A percentile compares a stretch with the other conserved stretches of the same genome.
These are phyloP conservation scores for Rutstroemia sp. DNA, from an alignment of 2,329 filamentous ascomycete species.

Conservation along the genomic window DNA sequence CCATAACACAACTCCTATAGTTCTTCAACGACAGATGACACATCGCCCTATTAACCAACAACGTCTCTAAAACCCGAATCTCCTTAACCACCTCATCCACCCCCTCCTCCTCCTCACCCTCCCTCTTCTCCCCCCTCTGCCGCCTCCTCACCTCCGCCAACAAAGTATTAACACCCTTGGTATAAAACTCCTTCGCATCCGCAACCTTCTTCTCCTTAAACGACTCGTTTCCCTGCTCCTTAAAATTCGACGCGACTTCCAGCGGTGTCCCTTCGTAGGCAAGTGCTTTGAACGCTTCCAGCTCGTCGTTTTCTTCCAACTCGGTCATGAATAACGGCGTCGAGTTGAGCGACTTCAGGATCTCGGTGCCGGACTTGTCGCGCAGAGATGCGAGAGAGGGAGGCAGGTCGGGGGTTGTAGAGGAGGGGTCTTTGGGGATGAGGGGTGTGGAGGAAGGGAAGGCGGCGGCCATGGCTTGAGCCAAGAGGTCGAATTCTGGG, in stretches of 20 bases:
- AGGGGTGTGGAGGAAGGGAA: conserved; percentile 4
- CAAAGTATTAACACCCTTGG: conserved; percentile 72
- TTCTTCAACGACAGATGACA: conserved; percentile 86
- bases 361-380: conserved; percentile 49
- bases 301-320: conserved; percentile 73
- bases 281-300: conserved; percentile 82
- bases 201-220: conserved; percentile 66
- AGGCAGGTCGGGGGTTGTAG: conserved; percentile 36
- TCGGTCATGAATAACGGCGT: conserved; percentile 94
- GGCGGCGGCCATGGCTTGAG: conserved; percentile 22
- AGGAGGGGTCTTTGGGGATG: conserved; percentile 22
- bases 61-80: conserved; percentile 56
- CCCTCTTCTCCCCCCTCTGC: conserved; percentile 34
- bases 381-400: conserved; percentile 50
- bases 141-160: conserved; percentile 53
- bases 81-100: conserved; percentile 32
- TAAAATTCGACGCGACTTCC: conserved; percentile 78
- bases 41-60: conserved; percentile 80
- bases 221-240: conserved; percentile 85
- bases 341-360: conserved; percentile 58
- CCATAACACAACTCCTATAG: conserved; percentile 76
- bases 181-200: conserved; percentile 88
- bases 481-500: conserved; percentile 21
- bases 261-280: conserved; percentile 86
- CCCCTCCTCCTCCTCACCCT: conserved; percentile 41